Evolutionary conservation across 1,284 basidiomycete genomes (phyloP).

Genomic region (Inonotus obliquus): DNA sequence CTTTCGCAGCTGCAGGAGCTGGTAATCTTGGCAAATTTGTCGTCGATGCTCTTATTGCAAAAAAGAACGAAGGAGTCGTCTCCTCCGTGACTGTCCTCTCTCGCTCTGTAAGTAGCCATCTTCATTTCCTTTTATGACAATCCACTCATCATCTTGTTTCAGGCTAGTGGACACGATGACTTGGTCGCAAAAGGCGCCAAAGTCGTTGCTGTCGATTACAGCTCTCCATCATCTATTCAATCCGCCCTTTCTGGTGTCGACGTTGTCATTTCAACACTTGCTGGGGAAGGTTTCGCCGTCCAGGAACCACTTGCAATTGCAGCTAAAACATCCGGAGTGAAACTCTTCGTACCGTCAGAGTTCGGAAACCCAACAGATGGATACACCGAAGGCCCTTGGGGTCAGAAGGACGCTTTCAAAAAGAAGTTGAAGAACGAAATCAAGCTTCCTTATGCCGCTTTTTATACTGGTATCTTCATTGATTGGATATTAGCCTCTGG

Average conservation of each 20-base stretch:
- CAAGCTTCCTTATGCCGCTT: constrained; percentile 29
- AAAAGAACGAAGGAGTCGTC: constrained; percentile 16
- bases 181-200: constrained; percentile 25
- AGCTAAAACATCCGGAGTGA: constrained; percentile 34
- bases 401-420: constrained; percentile 17
- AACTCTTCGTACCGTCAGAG: constrained; percentile 37
- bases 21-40: constrained; percentile 25
- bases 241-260: constrained; percentile 30
- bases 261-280: constrained; percentile 33
- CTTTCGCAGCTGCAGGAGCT: constrained; percentile 25
- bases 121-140: too few relatives aligned
- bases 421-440: constrained; percentile 28
- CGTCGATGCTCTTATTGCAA: constrained; percentile 23
- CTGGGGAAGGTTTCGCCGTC: constrained; percentile 23
- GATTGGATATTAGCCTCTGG: constrained; percentile 20
- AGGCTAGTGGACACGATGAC: background rate
- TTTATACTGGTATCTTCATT: constrained; percentile 29
- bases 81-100: constrained; percentile 15
- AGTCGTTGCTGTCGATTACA: constrained; percentile 30
- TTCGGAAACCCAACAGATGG: constrained; percentile 29
- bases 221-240: constrained; percentile 26
- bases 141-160: background rate
- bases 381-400: background rate
- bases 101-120: constrained; percentile 19
- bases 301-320: constrained; percentile 34